Percentiles rank a stretch among this genome's conserved stretches.
phyloP scores from a whole-genome alignment of 208 protist species.

The Acanthamoeba royreba region DNA sequence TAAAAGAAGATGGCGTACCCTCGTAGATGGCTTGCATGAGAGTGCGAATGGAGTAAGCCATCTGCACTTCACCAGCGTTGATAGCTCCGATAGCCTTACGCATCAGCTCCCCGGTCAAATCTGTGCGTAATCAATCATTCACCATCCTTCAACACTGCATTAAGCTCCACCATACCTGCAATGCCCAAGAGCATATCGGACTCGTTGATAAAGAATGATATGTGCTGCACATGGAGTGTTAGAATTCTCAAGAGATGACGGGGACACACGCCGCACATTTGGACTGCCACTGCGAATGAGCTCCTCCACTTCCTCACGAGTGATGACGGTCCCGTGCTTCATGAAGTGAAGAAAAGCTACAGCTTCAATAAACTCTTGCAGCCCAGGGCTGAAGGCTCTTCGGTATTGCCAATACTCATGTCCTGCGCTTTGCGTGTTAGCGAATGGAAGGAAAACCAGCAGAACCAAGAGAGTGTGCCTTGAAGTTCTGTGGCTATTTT shows the following conservation, averaged over 20 bases:
- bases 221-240: background rate
- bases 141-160: background rate
- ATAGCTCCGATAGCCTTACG: conserved; percentile 48
- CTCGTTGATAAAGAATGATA: conserved; percentile 29
- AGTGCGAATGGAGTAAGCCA: background rate
- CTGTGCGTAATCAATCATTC: background rate
- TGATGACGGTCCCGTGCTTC: conserved; percentile 26
- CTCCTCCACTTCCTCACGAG: conserved; percentile 47
- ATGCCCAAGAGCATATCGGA: conserved; percentile 60
- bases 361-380: conserved; percentile 69
- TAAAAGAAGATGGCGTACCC: conserved; percentile 2
- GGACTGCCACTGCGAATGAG: background rate
- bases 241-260: background rate
- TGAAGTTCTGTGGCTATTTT: background rate
- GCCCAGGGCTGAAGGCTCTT: conserved; percentile 39
- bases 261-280: background rate
- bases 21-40: conserved; percentile 50
- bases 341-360: conserved; percentile 55
- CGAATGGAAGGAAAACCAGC: background rate
- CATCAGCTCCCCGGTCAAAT: conserved; percentile 65
- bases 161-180: background rate
- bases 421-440: background rate
- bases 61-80: background rate
- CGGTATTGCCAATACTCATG: conserved; percentile 57
- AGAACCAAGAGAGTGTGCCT: background rate